Base-by-base conservation (phyloP, 2,329 filamentous ascomycete species). In the Ilyonectria robusta region DNA sequence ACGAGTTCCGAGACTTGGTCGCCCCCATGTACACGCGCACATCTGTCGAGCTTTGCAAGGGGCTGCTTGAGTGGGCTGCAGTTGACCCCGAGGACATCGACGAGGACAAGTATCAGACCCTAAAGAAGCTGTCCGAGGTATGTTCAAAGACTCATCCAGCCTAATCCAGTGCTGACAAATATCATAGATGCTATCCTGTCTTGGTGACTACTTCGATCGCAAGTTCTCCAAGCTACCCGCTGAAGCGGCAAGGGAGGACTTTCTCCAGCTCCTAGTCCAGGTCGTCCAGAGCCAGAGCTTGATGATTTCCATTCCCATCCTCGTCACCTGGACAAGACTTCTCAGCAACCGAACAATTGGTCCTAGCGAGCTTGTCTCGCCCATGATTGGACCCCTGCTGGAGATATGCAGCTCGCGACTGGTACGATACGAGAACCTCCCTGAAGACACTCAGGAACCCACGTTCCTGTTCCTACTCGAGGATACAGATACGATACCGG, bases 71-170 rank as follows among this genome's bases (percentile, higher is more conserved):
- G 68, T 96, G 93, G 93, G 93, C 94, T 5, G 82, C 90, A 11
- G 91, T 95, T 48, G 92, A 94, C 70, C 88, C 94, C 3, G 89
- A 93, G 66, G 92, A 97, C 73, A 90, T 97, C 65, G 93, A 98
- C 72, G 94, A 97, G 76, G 92, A 94, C 76, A 97, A 94, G 78
- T 98, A 99, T 78, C 90, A 94, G 62, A 90, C 98, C 72, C 91
- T 93, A 46, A 98, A 98, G 83, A 98, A 97, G 81, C 89, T 98
- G 53, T 94, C 95, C 1, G 96, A 99, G 88, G 93, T 94, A 86
- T 71, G 82, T 73, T 15, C 3, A n/a, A 13, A 40, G 47, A 6
- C n/a, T 11, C 6, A 17, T 17, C 2, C 4, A n/a, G n/a, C 6
- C 21, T 17, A 31, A 17, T 7, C 6, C 5, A 50, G 23, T 33